Evolutionary conservation across 2,329 filamentous ascomycete species (phyloP).

Genomic region (Ophidiomyces ophidiicola): DNA sequence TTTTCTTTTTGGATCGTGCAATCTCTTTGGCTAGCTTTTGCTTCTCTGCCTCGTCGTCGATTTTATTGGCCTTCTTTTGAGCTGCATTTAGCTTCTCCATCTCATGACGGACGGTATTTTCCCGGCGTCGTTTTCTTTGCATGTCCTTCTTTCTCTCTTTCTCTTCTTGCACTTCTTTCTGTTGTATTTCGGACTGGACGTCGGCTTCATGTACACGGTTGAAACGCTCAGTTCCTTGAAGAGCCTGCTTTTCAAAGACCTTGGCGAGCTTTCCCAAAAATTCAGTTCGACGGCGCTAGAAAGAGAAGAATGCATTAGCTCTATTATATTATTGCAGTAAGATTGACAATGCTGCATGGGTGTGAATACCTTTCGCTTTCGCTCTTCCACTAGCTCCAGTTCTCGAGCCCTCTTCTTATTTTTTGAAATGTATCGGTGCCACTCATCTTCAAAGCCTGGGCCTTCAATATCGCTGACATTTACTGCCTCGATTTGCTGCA

Average conservation of each 20-base stretch:
- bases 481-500: constrained; percentile 47
- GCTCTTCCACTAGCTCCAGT: constrained; percentile 49
- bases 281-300: constrained; percentile 47
- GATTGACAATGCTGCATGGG: no score
- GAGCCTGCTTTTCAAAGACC: constrained; percentile 54
- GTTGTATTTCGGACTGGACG: constrained; percentile 74
- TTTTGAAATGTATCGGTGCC: constrained; percentile 42
- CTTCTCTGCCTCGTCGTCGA: constrained; percentile 70
- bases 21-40: constrained; percentile 72
- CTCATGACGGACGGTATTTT: constrained; percentile 88
- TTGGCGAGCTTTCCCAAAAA: constrained; percentile 45
- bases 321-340: constrained; percentile 3
- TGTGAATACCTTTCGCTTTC: constrained; percentile 54
- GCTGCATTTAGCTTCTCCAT: constrained; percentile 70
- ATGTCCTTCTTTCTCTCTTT: constrained; percentile 99
- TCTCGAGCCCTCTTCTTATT: constrained; percentile 57
- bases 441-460: constrained; percentile 40
- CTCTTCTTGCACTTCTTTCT: constrained; percentile 80
- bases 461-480: constrained; percentile 48
- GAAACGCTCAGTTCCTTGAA: constrained; percentile 62
- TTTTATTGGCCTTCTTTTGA: constrained; percentile 62
- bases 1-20: constrained; percentile 84
- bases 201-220: constrained; percentile 64
- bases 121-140: constrained; percentile 89
- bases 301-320: constrained; percentile 13